Base-by-base conservation (phyloP, 257 asterid genomes). In the Anisodus tanguticus region DNA sequence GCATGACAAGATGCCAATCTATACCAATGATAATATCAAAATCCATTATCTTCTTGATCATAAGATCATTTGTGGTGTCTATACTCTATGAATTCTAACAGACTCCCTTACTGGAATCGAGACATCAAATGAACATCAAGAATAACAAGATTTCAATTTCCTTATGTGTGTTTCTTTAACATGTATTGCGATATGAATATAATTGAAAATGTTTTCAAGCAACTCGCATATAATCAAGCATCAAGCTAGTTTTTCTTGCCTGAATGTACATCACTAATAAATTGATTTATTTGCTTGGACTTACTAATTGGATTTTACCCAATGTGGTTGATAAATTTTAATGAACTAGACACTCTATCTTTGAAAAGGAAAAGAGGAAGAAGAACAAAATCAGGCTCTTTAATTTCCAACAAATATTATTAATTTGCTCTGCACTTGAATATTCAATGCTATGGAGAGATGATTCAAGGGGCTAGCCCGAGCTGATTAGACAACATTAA, bases 401-500 rank as follows among this genome's bases (percentile, higher is more conserved):
- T n/a, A n/a, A n/a, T 47, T 5, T 49, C 8, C n/a, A 9, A 22
- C 39, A 51, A 2, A 51, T 51, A 22, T 19, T 26, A 22, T 51
- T 51, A 22, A 19, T 12, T 72, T 10, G 10, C 57, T 74, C 62
- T 22, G 13, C 60, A 22, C 47, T 35, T 84, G 58, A 64, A 78
- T 66, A 78, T 78, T n/a, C 80, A 78, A 39, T 55, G 47, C 51
- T 67, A 55, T 39, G 26, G 60, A 55, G 59, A 54, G 79, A 8
- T 63, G 83, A 63, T 77, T 16, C 69, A 63, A 37, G 57, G 59
- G 55, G 70, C 41, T 1, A 39, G 37, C 43, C 19, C 64, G 0
- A 68, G 35, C 35, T 49, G 62, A 76, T 51, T 76, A 76, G 47
- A 76, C 22, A 76, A 49, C 63, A 76, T 51, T 76, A 76, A 22